These are phyloP conservation scores for Aotearoamyces nothofagi DNA, from an alignment of 2,329 filamentous ascomycete genomes.

Conservation along the genomic window DNA sequence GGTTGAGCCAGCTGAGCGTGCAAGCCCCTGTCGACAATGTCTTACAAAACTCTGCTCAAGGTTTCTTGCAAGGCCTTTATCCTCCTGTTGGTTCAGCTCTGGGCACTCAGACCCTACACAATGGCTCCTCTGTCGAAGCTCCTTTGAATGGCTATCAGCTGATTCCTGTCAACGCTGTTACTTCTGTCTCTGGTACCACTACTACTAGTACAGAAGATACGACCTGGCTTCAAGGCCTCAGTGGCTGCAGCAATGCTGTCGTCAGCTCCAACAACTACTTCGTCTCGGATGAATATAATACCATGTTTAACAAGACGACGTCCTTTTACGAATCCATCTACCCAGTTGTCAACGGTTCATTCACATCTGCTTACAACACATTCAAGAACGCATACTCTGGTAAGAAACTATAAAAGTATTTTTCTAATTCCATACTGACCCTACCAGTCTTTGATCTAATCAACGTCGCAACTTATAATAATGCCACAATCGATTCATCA, in stretches of 20 bases:
- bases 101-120: slow-evolving; percentile 48
- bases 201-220: slow-evolving; percentile 39
- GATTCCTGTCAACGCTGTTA: slow-evolving; percentile 53
- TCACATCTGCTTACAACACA: slow-evolving; percentile 26
- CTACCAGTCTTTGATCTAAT: slow-evolving; percentile 39
- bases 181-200: slow-evolving; percentile 26
- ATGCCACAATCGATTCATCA: slow-evolving; percentile 38
- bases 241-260: slow-evolving; percentile 37
- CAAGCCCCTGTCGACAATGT: slow-evolving; percentile 62
- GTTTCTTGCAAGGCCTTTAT: slow-evolving; percentile 77
- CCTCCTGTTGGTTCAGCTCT: slow-evolving; percentile 48
- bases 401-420: slow-evolving; percentile 20
- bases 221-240: slow-evolving; percentile 42
- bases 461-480: slow-evolving; percentile 45
- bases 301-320: slow-evolving; percentile 32
- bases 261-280: slow-evolving; percentile 40
- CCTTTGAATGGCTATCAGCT: slow-evolving; percentile 75
- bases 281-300: slow-evolving; percentile 28
- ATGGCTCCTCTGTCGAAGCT: slow-evolving; percentile 48
- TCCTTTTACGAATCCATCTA: slow-evolving; percentile 42
- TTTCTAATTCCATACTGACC: slow-evolving; percentile 4
- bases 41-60: slow-evolving; percentile 63
- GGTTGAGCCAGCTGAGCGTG: slow-evolving; percentile 54
- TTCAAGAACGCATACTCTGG: slow-evolving; percentile 49
- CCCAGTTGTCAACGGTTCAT: slow-evolving; percentile 39